Base-by-base conservation (phyloP, 1,284 basidiomycete species). In the Ganoderma leucocontextum region DNA sequence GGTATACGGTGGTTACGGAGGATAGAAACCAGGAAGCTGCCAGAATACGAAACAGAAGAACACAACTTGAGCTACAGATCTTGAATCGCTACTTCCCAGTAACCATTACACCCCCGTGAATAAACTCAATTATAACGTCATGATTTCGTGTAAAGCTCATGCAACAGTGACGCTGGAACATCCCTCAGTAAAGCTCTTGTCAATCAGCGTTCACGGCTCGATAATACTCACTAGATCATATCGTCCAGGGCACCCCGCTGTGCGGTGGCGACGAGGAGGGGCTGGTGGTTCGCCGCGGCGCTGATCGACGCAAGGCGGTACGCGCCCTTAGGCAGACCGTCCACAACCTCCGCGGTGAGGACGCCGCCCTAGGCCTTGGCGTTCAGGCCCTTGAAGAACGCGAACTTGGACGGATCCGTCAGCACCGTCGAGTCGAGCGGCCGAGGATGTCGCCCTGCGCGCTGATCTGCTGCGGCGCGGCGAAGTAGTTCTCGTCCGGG, bases 351-450 rank as follows among this genome's bases (percentile, higher is more conserved):
- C 33, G 85, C 85, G 39, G 83, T 82, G 33, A 90, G 80, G 6
- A 87, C 75, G 42, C 88, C 87, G 55, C 84, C 83, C 62, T 74
- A 72, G 22, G 86, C 88, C 15, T 81, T 77, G 42, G 77, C 82
- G 76, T 89, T 86, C 64, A 89, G 74, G 70, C 88, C 87, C 83
- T 91, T 90, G 88, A 93, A 93, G 81, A 93, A 91, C 12, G 83
- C 85, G 75, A 90, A 90, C 60, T 80, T 79, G 65, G 74, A 82
- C 9, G 90, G 88, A 79, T 91, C 81, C 9, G 83, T 85, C 7
- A 86, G 82, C 2, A 80, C 82, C 22, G 87, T 89, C 75, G 86
- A 83, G 64, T 81, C 80, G 53, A 87, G 77, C 29, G 83, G 4
- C 89, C 90, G 58, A 83, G 75, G 71, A 90, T 85, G 58, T 79